These are phyloP conservation scores for Nakataea oryzae DNA, from an alignment of 2,329 filamentous ascomycete species.

Conservation along the genomic window DNA sequence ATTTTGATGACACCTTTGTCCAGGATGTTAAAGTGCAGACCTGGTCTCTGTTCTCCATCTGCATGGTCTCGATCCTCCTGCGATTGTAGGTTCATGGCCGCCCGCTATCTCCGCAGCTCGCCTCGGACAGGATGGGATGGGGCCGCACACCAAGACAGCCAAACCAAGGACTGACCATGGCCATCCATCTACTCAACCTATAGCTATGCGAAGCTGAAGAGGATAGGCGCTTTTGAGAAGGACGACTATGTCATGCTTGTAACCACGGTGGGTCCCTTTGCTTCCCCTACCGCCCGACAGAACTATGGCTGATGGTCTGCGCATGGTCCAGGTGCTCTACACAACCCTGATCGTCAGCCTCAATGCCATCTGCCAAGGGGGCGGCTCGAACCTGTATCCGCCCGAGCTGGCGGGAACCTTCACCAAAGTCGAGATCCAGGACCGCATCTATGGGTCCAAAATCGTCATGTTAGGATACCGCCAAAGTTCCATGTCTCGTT, in stretches of 20 bases:
- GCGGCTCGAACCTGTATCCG: constrained; percentile 29
- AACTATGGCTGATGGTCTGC: not conserved
- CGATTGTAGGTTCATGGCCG: constrained; percentile 2
- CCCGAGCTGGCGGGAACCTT: constrained; percentile 24
- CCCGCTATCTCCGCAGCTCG: not conserved
- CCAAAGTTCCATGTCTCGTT: not conserved
- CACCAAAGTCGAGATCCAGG: constrained; percentile 22
- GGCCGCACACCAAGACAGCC: not conserved
- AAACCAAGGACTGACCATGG: not conserved
- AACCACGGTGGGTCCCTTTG: not conserved
- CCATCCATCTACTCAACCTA: too few relatives aligned
- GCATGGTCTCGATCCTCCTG: constrained; percentile 4
- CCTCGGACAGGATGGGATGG: not conserved
- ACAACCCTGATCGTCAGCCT: constrained; percentile 27
- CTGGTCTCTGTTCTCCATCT: constrained; percentile 6
- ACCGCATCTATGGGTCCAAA: constrained; percentile 31
- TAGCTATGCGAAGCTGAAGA: constrained; percentile 1
- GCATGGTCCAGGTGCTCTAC: constrained; percentile 14
- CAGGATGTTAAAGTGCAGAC: constrained; percentile 5
- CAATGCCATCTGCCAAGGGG: constrained; percentile 27
- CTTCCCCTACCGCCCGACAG: not conserved
- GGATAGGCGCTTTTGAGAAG: constrained; percentile 2
- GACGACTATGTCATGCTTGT: constrained; percentile 10
- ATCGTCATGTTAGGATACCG: constrained; percentile 20
- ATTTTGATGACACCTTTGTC: constrained; percentile 3